Conservation (phyloP, 108 stramenopile genomes). For the Fistulifera pelliculosa region DNA sequence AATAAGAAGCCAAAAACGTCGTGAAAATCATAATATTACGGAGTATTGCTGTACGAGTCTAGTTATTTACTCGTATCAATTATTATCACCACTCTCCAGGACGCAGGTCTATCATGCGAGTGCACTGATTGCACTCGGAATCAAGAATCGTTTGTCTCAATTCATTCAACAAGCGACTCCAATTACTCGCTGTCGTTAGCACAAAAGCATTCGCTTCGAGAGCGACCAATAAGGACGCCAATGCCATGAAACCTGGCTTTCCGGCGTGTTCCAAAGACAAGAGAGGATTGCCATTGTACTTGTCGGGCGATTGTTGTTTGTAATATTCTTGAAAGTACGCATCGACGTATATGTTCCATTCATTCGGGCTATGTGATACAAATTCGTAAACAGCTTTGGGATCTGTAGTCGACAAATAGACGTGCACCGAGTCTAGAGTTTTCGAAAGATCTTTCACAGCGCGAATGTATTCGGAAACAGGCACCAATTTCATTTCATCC, state of each 20-base stretch:
- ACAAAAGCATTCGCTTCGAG: conserved; percentile 58
- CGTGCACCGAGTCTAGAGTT: conserved; percentile 4
- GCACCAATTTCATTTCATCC: conserved; percentile 38
- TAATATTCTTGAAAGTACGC: conserved; percentile 18
- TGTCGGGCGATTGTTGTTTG: not conserved
- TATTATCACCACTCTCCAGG: conserved; percentile 5
- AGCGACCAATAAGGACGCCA: conserved; percentile 42
- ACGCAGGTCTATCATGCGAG: conserved; percentile 26
- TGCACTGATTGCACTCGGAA: conserved; percentile 31
- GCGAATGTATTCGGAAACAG: conserved; percentile 26
- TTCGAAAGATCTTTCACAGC: conserved; percentile 20
- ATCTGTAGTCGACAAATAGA: conserved; percentile 44
- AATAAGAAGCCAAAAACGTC: not conserved
- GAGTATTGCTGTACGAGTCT: no score
- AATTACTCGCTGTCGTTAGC: conserved; percentile 41
- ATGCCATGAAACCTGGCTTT: conserved; percentile 23
- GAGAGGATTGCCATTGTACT: conserved; percentile 16
- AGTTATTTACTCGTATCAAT: no score
- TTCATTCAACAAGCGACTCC: conserved; percentile 51
- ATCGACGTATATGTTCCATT: conserved; percentile 38
- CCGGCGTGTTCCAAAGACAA: conserved; percentile 6
- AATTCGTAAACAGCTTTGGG: conserved; percentile 33
- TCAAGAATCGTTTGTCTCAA: conserved; percentile 33
- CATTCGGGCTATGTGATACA: conserved; percentile 4
- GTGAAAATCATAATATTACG: no score